Conservation (phyloP, 129 eudicot genomes). For the Artemisia tridentata region DNA sequence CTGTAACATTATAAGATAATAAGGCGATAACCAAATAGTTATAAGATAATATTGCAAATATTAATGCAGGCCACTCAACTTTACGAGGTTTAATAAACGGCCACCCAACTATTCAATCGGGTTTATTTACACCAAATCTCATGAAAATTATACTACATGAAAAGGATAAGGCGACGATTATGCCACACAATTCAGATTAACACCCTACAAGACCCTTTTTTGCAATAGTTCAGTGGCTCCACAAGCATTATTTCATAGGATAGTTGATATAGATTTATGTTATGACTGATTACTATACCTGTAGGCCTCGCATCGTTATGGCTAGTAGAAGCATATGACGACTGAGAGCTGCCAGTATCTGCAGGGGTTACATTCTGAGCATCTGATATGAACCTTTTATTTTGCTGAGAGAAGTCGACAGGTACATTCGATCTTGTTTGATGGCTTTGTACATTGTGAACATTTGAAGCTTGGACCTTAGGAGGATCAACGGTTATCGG, state of each 20-base stretch:
- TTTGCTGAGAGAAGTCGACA: conserved; percentile 33
- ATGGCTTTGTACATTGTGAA: conserved; percentile 37
- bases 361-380: conserved; percentile 34
- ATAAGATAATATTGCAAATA: too few species aligned
- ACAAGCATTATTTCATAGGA: background rate
- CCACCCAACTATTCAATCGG: too few species aligned
- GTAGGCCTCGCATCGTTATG: conserved; percentile 46
- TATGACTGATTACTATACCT: conserved; percentile 31
- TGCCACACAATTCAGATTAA: background rate
- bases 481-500: conserved; percentile 43
- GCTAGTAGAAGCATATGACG: conserved; percentile 22
- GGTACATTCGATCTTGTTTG: conserved; percentile 25
- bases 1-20: background rate
- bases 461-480: conserved; percentile 35
- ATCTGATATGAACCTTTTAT: conserved; percentile 41
- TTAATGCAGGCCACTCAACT: conserved; percentile 1
- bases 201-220: background rate
- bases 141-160: too few species aligned
- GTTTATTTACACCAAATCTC: too few species aligned
- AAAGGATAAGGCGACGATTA: too few species aligned
- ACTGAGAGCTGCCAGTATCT: conserved; percentile 14
- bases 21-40: background rate
- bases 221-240: background rate
- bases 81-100: too few species aligned
- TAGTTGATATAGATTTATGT: background rate